Base-by-base conservation (phyloP, 129 eudicot genomes). In the Oenanthe sinensis region DNA sequence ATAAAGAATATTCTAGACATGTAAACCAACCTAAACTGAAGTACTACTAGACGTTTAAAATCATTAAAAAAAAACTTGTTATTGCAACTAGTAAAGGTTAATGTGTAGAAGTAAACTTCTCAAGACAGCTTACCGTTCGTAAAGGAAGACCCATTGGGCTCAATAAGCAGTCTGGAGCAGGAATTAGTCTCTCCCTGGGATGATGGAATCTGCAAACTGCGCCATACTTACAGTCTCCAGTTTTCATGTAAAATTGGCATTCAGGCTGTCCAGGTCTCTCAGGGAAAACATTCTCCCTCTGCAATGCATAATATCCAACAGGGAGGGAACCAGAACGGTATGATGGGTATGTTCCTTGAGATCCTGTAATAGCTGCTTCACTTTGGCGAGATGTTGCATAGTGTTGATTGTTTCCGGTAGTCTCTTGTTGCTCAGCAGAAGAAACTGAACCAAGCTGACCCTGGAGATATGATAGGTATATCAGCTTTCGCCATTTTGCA, bases 201-300 rank as follows among this genome's bases (percentile, higher is more conserved):
- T 95, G 99, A 82, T 95, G 99, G 83, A 92, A 95, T 77, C 92
- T 88, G 73, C 99, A 95, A 75, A 92, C 97, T 44, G 96, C 94
- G 82, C 99, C 99, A 84, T 92, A 95, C 79, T 95, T 95, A 81
- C 99, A 95, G 87, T 95, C 99, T 75, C 99, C 99, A n/a, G 99
- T 95, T 83, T 95, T 95, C 90, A 95, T 87, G 82, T 95, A 95
- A 84, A 92, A 95, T 79, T 92, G 96, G 86, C 99, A 95, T 63
- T 95, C 99, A 33, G 97, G 95, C 79, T 90, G 97, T 60, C 99
- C 99, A 14, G 95, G 97, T 72, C 99, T 90, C 86, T 95, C 99
- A n/a, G 99, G 99, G 79, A 92, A 95, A 42, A 95, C 89, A 84
- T 87, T 90, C 43, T 92, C 97, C 50, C 90, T 83, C 70, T 90